Conservation (phyloP, 1,139 yeast genomes). For the Zygosaccharomyces pseudobailii region DNA sequence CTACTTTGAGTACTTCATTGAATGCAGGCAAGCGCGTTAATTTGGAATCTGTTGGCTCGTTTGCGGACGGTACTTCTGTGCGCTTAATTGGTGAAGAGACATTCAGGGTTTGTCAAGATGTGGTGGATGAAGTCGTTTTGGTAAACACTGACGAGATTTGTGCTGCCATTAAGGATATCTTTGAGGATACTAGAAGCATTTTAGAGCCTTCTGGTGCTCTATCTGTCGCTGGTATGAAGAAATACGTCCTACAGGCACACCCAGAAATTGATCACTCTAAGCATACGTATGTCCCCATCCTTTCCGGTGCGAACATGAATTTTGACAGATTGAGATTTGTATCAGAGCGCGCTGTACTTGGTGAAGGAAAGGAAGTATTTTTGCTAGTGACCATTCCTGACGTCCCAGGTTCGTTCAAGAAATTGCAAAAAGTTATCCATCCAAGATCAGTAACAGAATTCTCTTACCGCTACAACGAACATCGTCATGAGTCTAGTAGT, state of each 20-base stretch:
- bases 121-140: slow-evolving; percentile 81
- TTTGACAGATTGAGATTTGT: slow-evolving; percentile 94
- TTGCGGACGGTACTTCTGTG: slow-evolving; percentile 99
- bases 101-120: slow-evolving; percentile 70
- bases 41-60: slow-evolving; percentile 78
- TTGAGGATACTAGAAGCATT: slow-evolving; percentile 90
- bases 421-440: slow-evolving; percentile 65
- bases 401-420: slow-evolving; percentile 80
- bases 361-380: slow-evolving; percentile 96
- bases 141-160: slow-evolving; percentile 94
- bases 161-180: slow-evolving; percentile 95
- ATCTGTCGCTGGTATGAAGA: slow-evolving; percentile 90
- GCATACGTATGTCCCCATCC: slow-evolving; percentile 73
- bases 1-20: slow-evolving; percentile 78
- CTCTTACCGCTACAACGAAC: slow-evolving; percentile 67
- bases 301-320: slow-evolving; percentile 97
- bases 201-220: slow-evolving; percentile 98
- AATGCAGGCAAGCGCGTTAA: slow-evolving; percentile 49
- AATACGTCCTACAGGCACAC: slow-evolving; percentile 56
- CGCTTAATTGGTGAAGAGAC: slow-evolving; percentile 86
- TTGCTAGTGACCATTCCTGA: slow-evolving; percentile 89
- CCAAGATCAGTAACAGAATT: slow-evolving; percentile 94
- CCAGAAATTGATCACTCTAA: slow-evolving; percentile 68
- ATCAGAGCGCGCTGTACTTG: slow-evolving; percentile 95
- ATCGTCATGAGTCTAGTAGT: slow-evolving; percentile 37